Evolutionary conservation across 495 filamentous ascomycete species (phyloP).

Genomic region (Xylaria acuta): DNA sequence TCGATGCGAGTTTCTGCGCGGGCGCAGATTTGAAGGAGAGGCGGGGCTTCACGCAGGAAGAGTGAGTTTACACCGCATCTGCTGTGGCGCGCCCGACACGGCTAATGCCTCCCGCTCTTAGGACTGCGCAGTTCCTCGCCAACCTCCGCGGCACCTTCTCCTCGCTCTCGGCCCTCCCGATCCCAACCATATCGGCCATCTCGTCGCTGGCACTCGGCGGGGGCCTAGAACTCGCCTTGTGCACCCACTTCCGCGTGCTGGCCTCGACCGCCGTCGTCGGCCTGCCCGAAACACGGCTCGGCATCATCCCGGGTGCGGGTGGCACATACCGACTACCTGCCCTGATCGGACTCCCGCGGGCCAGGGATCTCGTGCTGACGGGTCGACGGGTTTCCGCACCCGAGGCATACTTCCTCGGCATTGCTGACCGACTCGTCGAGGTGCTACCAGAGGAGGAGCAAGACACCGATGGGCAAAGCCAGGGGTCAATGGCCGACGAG

Average conservation of each 20-base stretch:
- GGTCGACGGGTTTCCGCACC: slow-evolving; percentile 77
- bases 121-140: slow-evolving; percentile 76
- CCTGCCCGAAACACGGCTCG: slow-evolving; percentile 88
- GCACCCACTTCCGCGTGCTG: slow-evolving; percentile 85
- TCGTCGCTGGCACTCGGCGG: slow-evolving; percentile 84
- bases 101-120: slow-evolving; percentile 39
- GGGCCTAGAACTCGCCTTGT: slow-evolving; percentile 87
- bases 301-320: slow-evolving; percentile 93
- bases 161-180: slow-evolving; percentile 69
- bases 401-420: slow-evolving; percentile 83
- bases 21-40: slow-evolving; percentile 95
- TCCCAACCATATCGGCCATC: slow-evolving; percentile 89
- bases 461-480: slow-evolving; percentile 43
- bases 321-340: slow-evolving; percentile 84
- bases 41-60: slow-evolving; percentile 69
- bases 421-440: slow-evolving; percentile 84
- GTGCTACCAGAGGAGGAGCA: slow-evolving; percentile 62
- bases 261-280: slow-evolving; percentile 74
- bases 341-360: slow-evolving; percentile 75
- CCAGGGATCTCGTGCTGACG: slow-evolving; percentile 84
- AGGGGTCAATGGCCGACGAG: slow-evolving; percentile 43
- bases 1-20: slow-evolving; percentile 86
- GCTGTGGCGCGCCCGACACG: slow-evolving; percentile 35
- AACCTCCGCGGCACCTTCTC: slow-evolving; percentile 75
- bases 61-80: slow-evolving; percentile 51